Evolutionary conservation across 441 rosid species (phyloP).

Genomic region (Syzygium malaccense): DNA sequence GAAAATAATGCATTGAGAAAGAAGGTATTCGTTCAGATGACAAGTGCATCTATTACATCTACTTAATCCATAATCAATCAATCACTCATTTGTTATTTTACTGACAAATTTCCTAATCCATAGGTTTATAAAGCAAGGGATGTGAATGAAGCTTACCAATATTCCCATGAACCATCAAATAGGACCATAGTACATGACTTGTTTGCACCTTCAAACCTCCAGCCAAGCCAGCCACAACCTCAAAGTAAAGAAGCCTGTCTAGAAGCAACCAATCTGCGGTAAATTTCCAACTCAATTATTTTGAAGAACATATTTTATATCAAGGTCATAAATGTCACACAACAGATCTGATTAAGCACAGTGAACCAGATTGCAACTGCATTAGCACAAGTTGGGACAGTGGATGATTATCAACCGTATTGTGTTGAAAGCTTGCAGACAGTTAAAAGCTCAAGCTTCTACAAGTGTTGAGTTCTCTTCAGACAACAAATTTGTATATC

Average conservation of each 20-base stretch:
- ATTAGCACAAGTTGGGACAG: not conserved
- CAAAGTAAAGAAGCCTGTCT: constrained; percentile 25
- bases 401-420: not conserved
- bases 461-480: not conserved
- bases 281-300: constrained; percentile 6
- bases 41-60: not conserved
- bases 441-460: not conserved
- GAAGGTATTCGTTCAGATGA: constrained; percentile 40
- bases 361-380: not conserved
- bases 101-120: not conserved
- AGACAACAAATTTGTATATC: not conserved
- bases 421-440: not conserved
- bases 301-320: not conserved
- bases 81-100: not conserved
- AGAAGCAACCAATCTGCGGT: constrained; percentile 49
- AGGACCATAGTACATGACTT: constrained; percentile 27
- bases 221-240: constrained; percentile 57
- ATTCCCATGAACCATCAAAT: constrained; percentile 17
- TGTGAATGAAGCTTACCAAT: constrained; percentile 25
- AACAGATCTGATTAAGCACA: not conserved
- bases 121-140: constrained; percentile 44
- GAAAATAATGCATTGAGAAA: constrained; percentile 57
- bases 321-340: not conserved
- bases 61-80: not conserved
- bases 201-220: constrained; percentile 40